Evolutionary conservation across 768 basidiomycete species (phyloP), one percentile per base, ranked within the genome.

Genomic region (Porpolomopsis calyptriformis): DNA sequence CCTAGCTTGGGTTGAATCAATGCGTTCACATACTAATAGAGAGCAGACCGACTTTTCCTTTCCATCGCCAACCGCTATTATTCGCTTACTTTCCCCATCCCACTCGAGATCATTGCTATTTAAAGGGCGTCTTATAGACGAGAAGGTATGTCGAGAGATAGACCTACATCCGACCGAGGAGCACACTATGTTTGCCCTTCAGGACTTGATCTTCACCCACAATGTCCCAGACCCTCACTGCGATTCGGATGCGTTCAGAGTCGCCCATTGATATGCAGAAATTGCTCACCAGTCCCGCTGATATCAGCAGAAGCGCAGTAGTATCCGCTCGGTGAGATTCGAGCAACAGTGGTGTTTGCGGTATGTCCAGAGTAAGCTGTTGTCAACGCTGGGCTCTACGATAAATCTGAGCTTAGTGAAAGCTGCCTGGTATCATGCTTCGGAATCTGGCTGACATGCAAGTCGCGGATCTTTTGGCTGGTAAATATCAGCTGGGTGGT

Each of bases 61-160:
- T 27, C 92, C 92, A 52, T 94, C 89, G 44, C 94, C 94, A 10
- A 88, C 93, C 5, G 84, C 88, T 40, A 97, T 85, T 47, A 98
- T 85, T n/a, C 94, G 76, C 61, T 96, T 94, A 58, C 85, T 89
- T 62, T 97, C 94, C 1, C 85, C 86, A 57, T 97, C 94, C 94
- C 94, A 98, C 9, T 83, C 84, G 18, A 98, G 75, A 64, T 97
- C 94, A 54, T 92, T 92, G 53, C 92, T 90, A 53, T 12, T 46
- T 9, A 14, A 36, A 33, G 34, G 43, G 26, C 7, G 29, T 23
- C 16, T 10, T 11, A 34, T 33, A 9, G 16, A 6, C 2, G 35
- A 25, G n/a, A 18, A 20, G 39, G 27, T 19, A 45, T 4, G 37
- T 6, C 22, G 14, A 19, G 11, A 37, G 36, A 40, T 29, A 25